Base-by-base conservation (phyloP, 2,329 filamentous ascomycete species). In the Coniella vitis region DNA sequence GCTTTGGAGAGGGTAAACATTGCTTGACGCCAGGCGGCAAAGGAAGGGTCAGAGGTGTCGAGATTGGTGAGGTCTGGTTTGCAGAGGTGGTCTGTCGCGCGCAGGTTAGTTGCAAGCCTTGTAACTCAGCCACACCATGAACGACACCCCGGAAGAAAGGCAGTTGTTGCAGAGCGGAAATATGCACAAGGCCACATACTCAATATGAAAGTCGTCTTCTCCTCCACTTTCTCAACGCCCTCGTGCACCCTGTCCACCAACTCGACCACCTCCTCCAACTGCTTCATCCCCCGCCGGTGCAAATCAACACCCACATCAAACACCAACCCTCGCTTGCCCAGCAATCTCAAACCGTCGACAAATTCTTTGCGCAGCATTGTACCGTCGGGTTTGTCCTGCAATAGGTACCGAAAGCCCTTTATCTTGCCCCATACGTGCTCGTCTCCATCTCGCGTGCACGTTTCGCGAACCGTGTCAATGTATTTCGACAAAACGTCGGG, bases 221-320 rank as follows among this genome's bases (percentile, higher is more conserved):
- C 71, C 5, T 75, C 72, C 47, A 5, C 5, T 29, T 79, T 77
- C 0, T 69, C 67, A 1, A 83, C 78, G 2, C 72, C 78, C 5
- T 81, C 72, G 60, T 87, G 82, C 8, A 86, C 79, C 57, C 68
- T 76, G 57, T 76, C 74, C 61, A 90, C 81, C 76, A 90, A 84
- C 63, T 81, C 76, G 12, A 85, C 74, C 4, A 79, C 72, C 67
- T 90, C 85, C 49, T 84, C 80, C 54, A 88, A 72, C 70, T 88
- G 88, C 69, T 77, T 80, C 51, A 83, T 73, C 4, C 89, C 90
- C 22, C 85, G 80, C n/a, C 79, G 74, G 62, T 87, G 79, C 58
- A 86, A 81, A 71, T 96, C 89, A 12, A 95, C 79, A 0, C 87
- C 90, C 0, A 95, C 70, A 63, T 96, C 91, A 63, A 96, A 95